Base-by-base conservation (phyloP, 352 stramenopile genomes). In the Pythium oligandrum region DNA sequence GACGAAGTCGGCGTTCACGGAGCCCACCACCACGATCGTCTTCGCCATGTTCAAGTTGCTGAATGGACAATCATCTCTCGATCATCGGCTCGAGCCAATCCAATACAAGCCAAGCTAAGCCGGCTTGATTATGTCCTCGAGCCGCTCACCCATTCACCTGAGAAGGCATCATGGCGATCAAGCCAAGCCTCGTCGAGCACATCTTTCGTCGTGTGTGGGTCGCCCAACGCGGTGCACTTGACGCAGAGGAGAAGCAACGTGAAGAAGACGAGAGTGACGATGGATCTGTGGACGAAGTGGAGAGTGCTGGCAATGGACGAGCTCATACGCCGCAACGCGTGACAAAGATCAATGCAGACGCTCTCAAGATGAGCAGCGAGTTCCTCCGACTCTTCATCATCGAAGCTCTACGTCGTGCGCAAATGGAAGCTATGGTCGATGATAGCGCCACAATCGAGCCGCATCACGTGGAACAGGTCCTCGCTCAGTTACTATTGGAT, bases 391-490 rank as follows among this genome's bases (percentile, higher is more conserved):
- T 92, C n/a, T 88, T 94, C 39, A 70, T 87, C 50, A 38, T 91
- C 30, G 79, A 92, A 43, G 83, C 83, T 3, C 50, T 92, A 8
- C 78, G 69, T 17, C 79, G 83, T 53, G 79, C 83, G n/a, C 83
- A 94, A 57, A 88, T 90, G 68, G 83, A 94, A 51, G 83, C 83
- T 38, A 92, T 91, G 82, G 78, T 94, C 35, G 83, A 94, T 53
- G 83, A 90, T 44, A 90, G 78, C 57, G 59, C 72, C 31, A 63
- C 67, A 6, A 70, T 92, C 6, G 79, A 94, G 57, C 76, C 81
- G 39, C 74, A 83, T 34, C 83, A 94, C 44, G 44, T 94, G 2
- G 83, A 94, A 60, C 79, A 94, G 56, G 83, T 92, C 30, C 42
- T 94, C 26, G 83, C 81, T 37, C 81, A 92, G 51, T 61, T 94